Evolutionary conservation across 1,139 yeast genomes (phyloP), one percentile per base, ranked within the genome.

Genomic region (Saccharomycopsis hybrid): DNA sequence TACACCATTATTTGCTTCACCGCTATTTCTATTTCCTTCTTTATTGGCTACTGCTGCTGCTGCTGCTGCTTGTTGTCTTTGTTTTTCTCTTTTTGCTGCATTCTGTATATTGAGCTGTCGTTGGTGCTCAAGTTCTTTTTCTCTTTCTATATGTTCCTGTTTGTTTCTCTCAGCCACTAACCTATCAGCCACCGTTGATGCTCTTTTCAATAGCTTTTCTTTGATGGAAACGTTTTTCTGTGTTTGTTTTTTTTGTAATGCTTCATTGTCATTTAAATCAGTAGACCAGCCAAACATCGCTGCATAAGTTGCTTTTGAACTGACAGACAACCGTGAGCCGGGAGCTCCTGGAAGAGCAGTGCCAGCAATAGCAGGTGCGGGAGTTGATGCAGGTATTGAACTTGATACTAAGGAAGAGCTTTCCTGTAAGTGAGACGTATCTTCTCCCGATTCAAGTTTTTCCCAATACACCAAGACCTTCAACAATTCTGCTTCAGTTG

Each of bases 281-380:
- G 54, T 52, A 7, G 55, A 44, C 55, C 55, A 52, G 25, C 55
- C 55, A 39, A 52, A 52, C 53, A 52, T 52, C 9, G 55, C 46
- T 9, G 44, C 48, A 37, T 48, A 51, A 5, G 36, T 42, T n/a
- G n/a, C n/a, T n/a, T n/a, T n/a, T n/a, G n/a, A n/a, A 35, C 42
- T 41, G 5, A 13, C 30, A n/a, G 39, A 36, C 39, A 5, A 5
- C n/a, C 39, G 18, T 36, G 24, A 13, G 24, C 39, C 39, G 13
- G n/a, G n/a, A n/a, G n/a, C n/a, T n/a, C n/a, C n/a, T n/a, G n/a
- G n/a, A n/a, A n/a, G n/a, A n/a, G n/a, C n/a, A n/a, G n/a, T n/a
- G n/a, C n/a, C n/a, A n/a, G n/a, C n/a, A n/a, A n/a, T n/a, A n/a
- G n/a, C n/a, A n/a, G n/a, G n/a, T n/a, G n/a, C n/a, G n/a, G n/a